Percentiles rank a stretch among this genome's conserved stretches.
These are phyloP conservation scores for Eragrostis curvula DNA, from an alignment of 176 grass and related monocot genomes.

Conservation along the genomic window DNA sequence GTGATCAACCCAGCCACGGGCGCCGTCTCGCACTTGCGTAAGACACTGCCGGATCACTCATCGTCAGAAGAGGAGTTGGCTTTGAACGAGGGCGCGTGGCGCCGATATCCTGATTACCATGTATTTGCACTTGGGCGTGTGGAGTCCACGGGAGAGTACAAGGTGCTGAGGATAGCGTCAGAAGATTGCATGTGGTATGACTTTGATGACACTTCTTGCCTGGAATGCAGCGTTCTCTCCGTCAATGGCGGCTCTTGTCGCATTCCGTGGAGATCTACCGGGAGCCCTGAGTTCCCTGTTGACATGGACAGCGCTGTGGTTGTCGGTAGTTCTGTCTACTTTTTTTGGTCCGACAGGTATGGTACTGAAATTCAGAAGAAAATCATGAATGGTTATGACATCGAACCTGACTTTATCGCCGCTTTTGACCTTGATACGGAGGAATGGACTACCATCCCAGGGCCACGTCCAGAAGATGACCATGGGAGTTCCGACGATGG, in stretches of 20 bases:
- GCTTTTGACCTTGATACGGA: neutral
- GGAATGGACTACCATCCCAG: neutral
- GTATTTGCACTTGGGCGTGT: neutral
- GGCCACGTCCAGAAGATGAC: neutral
- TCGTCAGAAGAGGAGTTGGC: neutral
- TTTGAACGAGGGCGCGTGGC: no score
- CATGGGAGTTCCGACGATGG: neutral
- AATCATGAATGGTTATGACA: neutral
- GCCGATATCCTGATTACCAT: neutral
- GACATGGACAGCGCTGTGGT: neutral
- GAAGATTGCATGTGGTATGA: neutral
- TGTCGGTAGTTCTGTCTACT: neutral
- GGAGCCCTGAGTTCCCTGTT: no score
- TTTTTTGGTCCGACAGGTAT: neutral
- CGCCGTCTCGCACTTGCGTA: neutral
- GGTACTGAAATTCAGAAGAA: neutral
- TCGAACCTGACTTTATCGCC: neutral
- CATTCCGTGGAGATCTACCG: neutral
- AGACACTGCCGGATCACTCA: neutral
- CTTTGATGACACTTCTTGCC: neutral
- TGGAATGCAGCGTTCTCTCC: neutral
- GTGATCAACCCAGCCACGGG: neutral
- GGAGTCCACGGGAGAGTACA: neutral
- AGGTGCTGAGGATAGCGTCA: neutral
- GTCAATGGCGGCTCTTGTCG: neutral